These are phyloP conservation scores for Tolypocladium album DNA, from an alignment of 2,329 filamentous ascomycete genomes.

Conservation along the genomic window DNA sequence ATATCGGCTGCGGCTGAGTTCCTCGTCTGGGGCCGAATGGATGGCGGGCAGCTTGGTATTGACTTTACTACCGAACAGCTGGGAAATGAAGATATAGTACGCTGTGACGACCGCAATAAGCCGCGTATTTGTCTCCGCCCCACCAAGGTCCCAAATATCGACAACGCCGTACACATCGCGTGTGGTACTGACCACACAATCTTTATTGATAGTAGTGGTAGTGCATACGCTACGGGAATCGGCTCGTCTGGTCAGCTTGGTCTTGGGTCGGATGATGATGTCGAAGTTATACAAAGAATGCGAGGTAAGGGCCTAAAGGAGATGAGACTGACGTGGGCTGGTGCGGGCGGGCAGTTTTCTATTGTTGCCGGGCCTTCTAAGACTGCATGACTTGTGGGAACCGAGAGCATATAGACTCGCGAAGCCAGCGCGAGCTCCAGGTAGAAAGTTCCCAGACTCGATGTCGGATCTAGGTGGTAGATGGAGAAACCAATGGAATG, in stretches of 20 bases:
- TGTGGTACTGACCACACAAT: slow-evolving; percentile 52
- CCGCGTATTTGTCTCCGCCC: slow-evolving; percentile 47
- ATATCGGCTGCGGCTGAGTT: slow-evolving; percentile 35
- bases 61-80: slow-evolving; percentile 36
- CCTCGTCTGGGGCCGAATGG: slow-evolving; percentile 43
- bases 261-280: slow-evolving; percentile 57
- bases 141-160: slow-evolving; percentile 16
- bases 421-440: no score
- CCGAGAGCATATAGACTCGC: no score
- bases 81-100: slow-evolving; percentile 32
- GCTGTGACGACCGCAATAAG: slow-evolving; percentile 41
- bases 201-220: slow-evolving; percentile 35
- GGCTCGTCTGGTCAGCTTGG: slow-evolving; percentile 62
- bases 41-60: slow-evolving; percentile 38
- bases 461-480: no score
- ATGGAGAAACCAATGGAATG: no score
- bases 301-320: slow-evolving; percentile 59
- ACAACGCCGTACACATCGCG: slow-evolving; percentile 21
- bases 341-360: slow-evolving; percentile 67
- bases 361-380: slow-evolving; percentile 34
- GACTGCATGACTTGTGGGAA: neutral
- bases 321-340: slow-evolving; percentile 57
- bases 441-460: no score
- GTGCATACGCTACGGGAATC: slow-evolving; percentile 63
- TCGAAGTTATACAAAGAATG: slow-evolving; percentile 59